phyloP scores from a whole-genome alignment of 2,329 filamentous ascomycete species.

The Cladosporium oxysporum region DNA sequence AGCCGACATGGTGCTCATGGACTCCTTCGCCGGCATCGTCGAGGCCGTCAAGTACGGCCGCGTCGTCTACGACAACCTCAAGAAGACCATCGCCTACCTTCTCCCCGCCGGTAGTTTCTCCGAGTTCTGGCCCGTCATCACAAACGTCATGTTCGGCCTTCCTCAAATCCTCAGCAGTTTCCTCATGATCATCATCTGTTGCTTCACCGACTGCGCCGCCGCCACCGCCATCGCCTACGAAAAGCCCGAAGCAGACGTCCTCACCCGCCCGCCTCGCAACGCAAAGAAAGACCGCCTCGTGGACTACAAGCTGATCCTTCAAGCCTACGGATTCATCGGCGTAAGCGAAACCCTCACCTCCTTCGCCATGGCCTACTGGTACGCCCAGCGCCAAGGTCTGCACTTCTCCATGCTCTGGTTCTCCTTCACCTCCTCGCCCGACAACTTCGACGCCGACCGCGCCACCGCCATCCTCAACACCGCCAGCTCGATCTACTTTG shows the following conservation, averaged over 20 bases:
- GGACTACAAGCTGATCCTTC: slow-evolving; percentile 69
- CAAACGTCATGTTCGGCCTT: slow-evolving; percentile 69
- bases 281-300: slow-evolving; percentile 71
- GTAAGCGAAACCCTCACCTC: slow-evolving; percentile 48
- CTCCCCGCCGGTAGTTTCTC: slow-evolving; percentile 72
- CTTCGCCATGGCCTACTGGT: slow-evolving; percentile 52
- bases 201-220: slow-evolving; percentile 75
- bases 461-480: slow-evolving; percentile 60
- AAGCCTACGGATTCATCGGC: slow-evolving; percentile 72
- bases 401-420: slow-evolving; percentile 70
- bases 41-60: slow-evolving; percentile 72
- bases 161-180: slow-evolving; percentile 74
- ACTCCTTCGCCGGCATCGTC: slow-evolving; percentile 71
- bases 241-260: slow-evolving; percentile 72
- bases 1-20: slow-evolving; percentile 63
- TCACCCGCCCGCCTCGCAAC: slow-evolving; percentile 68
- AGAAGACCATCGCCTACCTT: slow-evolving; percentile 75
- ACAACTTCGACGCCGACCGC: slow-evolving; percentile 53
- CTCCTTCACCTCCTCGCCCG: slow-evolving; percentile 58
- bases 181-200: slow-evolving; percentile 63
- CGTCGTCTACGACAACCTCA: slow-evolving; percentile 77
- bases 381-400: slow-evolving; percentile 55
- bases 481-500: slow-evolving; percentile 75
- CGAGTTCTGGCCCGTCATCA: slow-evolving; percentile 76
- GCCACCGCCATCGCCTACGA: slow-evolving; percentile 76